phyloP scores from a whole-genome alignment of 257 asterid species.

The Solanum peruvianum region DNA sequence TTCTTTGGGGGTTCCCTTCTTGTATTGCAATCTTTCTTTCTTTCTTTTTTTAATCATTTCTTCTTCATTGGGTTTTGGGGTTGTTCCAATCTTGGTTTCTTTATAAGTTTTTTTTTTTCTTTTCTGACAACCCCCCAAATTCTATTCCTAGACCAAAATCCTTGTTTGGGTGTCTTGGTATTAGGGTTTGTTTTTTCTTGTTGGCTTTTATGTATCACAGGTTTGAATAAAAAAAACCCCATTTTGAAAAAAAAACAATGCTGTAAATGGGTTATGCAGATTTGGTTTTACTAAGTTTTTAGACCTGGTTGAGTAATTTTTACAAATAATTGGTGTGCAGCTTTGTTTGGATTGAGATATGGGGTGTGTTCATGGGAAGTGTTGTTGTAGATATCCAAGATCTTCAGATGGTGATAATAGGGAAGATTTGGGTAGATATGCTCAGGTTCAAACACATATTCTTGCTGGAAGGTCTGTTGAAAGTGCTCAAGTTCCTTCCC shows the following conservation, averaged over 20 bases:
- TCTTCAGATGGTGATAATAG: constrained; percentile 46
- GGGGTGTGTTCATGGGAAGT: constrained; percentile 92
- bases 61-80: background rate
- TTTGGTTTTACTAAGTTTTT: constrained; percentile 10
- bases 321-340: constrained; percentile 23
- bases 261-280: constrained; percentile 7
- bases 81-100: background rate
- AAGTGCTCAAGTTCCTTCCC: constrained; percentile 75
- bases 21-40: background rate
- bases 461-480: constrained; percentile 33
- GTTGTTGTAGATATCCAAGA: constrained; percentile 46
- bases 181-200: background rate
- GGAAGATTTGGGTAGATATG: constrained; percentile 27
- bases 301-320: constrained; percentile 24
- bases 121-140: background rate
- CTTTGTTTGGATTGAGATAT: constrained; percentile 22
- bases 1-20: background rate
- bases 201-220: background rate
- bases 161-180: background rate
- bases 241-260: background rate
- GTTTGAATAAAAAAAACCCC: background rate
- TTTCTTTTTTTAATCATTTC: background rate
- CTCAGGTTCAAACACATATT: constrained; percentile 29
- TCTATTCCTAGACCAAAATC: background rate
- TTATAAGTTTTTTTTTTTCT: background rate